Percentiles rank a stretch among this genome's conserved stretches.
Evolutionary conservation across 2,329 filamentous ascomycete species (phyloP).

Genomic region (Xylariaceae sp.): DNA sequence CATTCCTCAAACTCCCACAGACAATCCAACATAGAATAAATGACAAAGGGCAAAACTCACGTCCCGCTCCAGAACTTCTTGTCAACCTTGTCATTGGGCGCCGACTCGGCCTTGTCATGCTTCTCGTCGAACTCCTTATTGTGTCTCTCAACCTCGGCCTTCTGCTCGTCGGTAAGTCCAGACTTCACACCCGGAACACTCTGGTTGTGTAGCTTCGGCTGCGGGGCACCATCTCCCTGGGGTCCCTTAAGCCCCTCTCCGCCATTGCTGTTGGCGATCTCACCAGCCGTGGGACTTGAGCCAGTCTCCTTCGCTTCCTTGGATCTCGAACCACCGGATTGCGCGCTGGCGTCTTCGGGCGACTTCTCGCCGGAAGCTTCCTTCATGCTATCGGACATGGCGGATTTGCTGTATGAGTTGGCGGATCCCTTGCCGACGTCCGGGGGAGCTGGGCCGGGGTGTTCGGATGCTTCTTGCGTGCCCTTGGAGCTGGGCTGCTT

Average conservation of each 20-base stretch:
- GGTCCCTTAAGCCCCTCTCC: constrained; percentile 34
- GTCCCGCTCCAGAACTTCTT: constrained; percentile 52
- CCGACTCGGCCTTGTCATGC: constrained; percentile 45
- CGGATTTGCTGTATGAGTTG: constrained; percentile 35
- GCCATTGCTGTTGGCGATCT: constrained; percentile 27
- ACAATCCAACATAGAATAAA: constrained; percentile 1
- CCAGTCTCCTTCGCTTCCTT: constrained; percentile 41
- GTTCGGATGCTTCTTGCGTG: constrained; percentile 37
- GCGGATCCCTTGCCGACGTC: constrained; percentile 39
- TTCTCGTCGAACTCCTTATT: constrained; percentile 56
- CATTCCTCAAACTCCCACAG: background rate
- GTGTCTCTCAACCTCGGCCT: constrained; percentile 56
- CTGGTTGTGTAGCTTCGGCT: constrained; percentile 53
- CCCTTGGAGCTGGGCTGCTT: constrained; percentile 33
- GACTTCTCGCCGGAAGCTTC: constrained; percentile 19
- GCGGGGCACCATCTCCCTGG: constrained; percentile 33
- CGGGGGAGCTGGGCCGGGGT: constrained; percentile 42
- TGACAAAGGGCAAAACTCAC: constrained; percentile 30
- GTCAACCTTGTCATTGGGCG: constrained; percentile 50
- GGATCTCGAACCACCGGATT: constrained; percentile 38
- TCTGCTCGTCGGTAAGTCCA: constrained; percentile 48
- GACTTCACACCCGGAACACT: constrained; percentile 38
- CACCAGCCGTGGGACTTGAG: constrained; percentile 28
- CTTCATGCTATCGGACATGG: constrained; percentile 24
- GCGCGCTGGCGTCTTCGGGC: constrained; percentile 34